phyloP scores from a whole-genome alignment of 129 eudicot genomes.

The Arctium minus region DNA sequence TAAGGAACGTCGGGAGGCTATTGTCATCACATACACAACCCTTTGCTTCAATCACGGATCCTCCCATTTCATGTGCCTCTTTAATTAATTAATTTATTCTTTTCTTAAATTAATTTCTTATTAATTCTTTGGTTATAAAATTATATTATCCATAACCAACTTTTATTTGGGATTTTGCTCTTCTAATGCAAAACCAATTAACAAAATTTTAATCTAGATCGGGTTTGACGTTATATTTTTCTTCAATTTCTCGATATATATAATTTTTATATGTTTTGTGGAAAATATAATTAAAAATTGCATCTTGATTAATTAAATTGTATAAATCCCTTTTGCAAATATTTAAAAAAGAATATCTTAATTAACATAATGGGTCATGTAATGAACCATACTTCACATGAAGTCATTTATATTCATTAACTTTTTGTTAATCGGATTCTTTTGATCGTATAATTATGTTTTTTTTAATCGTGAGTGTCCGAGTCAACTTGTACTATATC shows the following conservation, averaged over 20 bases:
- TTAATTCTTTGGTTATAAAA: neutral
- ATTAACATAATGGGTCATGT: neutral
- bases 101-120: neutral
- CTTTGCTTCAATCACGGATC: slow-evolving; percentile 28
- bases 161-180: neutral
- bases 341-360: too few species aligned
- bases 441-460: too few species aligned
- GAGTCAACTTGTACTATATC: too few species aligned
- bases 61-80: slow-evolving; percentile 24
- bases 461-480: too few species aligned
- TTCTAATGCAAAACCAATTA: neutral
- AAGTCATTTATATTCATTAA: too few species aligned
- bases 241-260: too few species aligned
- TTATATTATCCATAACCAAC: neutral
- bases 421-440: neutral
- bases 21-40: slow-evolving; percentile 34
- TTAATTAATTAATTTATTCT: neutral
- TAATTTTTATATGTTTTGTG: neutral
- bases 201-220: neutral
- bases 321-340: too few species aligned
- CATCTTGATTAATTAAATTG: neutral
- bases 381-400: neutral
- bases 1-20: slow-evolving; percentile 36
- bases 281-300: neutral
- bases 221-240: neutral